A percentile compares a stretch with the other conserved stretches of the same genome.
These are phyloP conservation scores for Phylloporus scabripes DNA, from an alignment of 768 basidiomycete genomes.

Conservation along the genomic window DNA sequence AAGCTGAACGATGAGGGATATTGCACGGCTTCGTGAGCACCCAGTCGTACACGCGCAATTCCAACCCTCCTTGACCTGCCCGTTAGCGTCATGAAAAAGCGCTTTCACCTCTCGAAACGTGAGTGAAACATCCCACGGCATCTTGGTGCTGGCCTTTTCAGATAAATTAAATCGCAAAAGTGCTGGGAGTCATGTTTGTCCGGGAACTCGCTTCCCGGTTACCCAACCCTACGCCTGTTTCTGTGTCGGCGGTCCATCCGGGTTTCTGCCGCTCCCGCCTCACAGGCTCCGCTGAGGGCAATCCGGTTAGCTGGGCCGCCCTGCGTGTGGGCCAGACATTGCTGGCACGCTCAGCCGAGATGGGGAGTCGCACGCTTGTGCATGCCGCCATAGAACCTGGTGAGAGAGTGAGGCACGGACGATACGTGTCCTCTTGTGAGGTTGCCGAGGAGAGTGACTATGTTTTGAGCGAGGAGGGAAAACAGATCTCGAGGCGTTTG, in stretches of 20 bases:
- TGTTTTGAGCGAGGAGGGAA: constrained; percentile 28
- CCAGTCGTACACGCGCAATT: neutral
- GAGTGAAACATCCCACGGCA: neutral
- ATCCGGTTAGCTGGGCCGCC: neutral
- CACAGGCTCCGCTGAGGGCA: constrained; percentile 14
- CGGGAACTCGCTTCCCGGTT: constrained; percentile 33
- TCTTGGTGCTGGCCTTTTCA: neutral
- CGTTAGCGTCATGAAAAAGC: constrained; percentile 21
- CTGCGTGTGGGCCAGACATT: constrained; percentile 12
- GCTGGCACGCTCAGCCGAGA: constrained; percentile 30
- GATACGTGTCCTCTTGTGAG: constrained; percentile 25
- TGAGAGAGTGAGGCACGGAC: constrained; percentile 23
- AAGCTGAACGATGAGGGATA: constrained; percentile 24
- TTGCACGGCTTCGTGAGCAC: constrained; percentile 23
- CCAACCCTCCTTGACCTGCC: neutral
- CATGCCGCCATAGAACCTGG: constrained; percentile 28
- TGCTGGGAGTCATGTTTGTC: constrained; percentile 33
- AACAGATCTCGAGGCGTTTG: constrained; percentile 23
- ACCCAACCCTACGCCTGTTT: constrained; percentile 22
- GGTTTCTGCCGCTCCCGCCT: constrained; percentile 34
- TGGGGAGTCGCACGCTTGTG: constrained; percentile 34
- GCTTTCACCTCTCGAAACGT: constrained; percentile 27
- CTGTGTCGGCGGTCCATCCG: constrained; percentile 31
- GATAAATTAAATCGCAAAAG: constrained; percentile 12
- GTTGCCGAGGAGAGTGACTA: constrained; percentile 31